These are phyloP conservation scores for Sclerotinia nivalis DNA, from an alignment of 2,329 filamentous ascomycete genomes.

Conservation along the genomic window DNA sequence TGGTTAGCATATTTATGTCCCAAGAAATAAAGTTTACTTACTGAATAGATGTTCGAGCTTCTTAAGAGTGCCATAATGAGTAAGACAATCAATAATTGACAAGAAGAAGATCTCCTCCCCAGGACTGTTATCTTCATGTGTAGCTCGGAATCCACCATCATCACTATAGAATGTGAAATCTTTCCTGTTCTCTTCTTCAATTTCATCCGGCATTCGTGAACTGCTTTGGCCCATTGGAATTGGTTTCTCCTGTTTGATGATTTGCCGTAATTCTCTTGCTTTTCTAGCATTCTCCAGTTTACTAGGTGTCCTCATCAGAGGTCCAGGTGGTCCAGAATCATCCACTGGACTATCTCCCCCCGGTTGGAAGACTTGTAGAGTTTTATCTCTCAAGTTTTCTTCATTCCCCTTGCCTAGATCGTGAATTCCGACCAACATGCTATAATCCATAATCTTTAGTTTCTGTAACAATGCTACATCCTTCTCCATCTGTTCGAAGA, in stretches of 20 bases:
- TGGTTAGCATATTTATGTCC: conserved; percentile 29
- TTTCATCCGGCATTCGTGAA: conserved; percentile 86
- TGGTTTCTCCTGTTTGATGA: conserved; percentile 89
- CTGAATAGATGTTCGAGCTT: conserved; percentile 95
- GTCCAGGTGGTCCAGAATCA: conserved; percentile 50
- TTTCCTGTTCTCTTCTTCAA: conserved; percentile 70
- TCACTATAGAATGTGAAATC: conserved; percentile 88
- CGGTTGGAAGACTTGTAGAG: conserved; percentile 89
- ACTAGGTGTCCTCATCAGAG: conserved; percentile 85
- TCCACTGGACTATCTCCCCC: conserved; percentile 66
- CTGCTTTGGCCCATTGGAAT: conserved; percentile 85
- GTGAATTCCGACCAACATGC: conserved; percentile 89
- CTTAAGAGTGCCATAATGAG: conserved; percentile 93
- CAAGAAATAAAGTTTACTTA: conserved; percentile 27
- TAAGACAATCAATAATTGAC: conserved; percentile 96
- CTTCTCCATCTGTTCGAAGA: conserved; percentile 82
- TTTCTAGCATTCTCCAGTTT: conserved; percentile 91
- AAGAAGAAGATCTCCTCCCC: conserved; percentile 97
- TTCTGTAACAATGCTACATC: conserved; percentile 86
- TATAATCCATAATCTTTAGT: conserved; percentile 98
- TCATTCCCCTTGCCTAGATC: conserved; percentile 89
- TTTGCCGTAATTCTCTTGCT: conserved; percentile 84
- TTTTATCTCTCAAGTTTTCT: conserved; percentile 87
- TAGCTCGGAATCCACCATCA: conserved; percentile 89
- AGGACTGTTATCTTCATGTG: conserved; percentile 81